Evolutionary conservation across 257 asterid genomes (phyloP).

Genomic region (Voacanga thouarsii): DNA sequence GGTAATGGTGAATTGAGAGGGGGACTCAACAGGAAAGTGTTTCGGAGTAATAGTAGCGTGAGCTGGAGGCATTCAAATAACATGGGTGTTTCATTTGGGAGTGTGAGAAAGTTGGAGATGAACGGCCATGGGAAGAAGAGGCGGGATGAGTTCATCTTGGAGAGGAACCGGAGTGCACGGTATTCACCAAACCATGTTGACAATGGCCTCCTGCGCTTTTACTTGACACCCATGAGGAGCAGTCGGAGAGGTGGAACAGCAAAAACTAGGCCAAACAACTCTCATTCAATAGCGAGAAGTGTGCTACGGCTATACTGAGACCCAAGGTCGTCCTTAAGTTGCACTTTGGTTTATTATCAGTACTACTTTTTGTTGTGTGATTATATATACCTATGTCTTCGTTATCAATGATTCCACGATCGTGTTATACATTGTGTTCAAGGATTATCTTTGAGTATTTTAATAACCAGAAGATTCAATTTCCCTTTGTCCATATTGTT

Average conservation of each 20-base stretch:
- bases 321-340: constrained; percentile 35
- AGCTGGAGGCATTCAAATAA: constrained; percentile 56
- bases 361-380: constrained; percentile 38
- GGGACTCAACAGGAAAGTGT: constrained; percentile 40
- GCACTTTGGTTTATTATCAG: constrained; percentile 27
- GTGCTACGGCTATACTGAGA: constrained; percentile 60
- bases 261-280: constrained; percentile 51
- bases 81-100: constrained; percentile 52
- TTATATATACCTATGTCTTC: constrained; percentile 25
- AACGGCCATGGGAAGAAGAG: constrained; percentile 48
- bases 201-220: constrained; percentile 75
- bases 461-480: constrained; percentile 36
- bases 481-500: constrained; percentile 4
- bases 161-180: constrained; percentile 75
- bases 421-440: constrained; percentile 25
- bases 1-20: constrained; percentile 33
- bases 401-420: constrained; percentile 25
- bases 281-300: constrained; percentile 64
- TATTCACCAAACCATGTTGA: constrained; percentile 66
- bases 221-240: constrained; percentile 72
- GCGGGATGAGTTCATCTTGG: constrained; percentile 63
- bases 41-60: constrained; percentile 60
- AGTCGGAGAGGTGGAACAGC: constrained; percentile 61
- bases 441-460: constrained; percentile 31
- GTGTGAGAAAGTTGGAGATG: constrained; percentile 58